Evolutionary conservation across 352 stramenopile genomes (phyloP).

Genomic region (Phytophthora vignae): DNA sequence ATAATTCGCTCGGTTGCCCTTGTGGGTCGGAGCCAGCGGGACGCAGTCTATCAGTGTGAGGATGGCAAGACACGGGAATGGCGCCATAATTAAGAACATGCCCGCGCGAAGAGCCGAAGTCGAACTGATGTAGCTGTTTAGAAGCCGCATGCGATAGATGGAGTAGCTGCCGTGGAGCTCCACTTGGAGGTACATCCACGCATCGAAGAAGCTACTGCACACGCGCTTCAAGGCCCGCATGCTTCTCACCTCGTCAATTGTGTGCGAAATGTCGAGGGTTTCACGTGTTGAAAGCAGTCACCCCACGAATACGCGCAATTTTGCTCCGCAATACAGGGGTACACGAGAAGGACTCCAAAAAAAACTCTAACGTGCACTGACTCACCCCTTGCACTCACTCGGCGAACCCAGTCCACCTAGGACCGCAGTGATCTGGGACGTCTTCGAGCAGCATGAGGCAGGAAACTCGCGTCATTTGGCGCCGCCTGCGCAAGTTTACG

Average conservation of each 20-base stretch:
- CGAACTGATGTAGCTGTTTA: slow-evolving; percentile 17
- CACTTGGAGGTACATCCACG: slow-evolving; percentile 46
- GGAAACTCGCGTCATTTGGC: slow-evolving; percentile 5
- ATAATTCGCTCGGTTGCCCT: slow-evolving; percentile 30
- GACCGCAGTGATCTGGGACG: no score
- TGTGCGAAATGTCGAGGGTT: background rate
- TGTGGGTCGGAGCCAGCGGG: slow-evolving; percentile 20
- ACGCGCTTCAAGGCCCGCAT: slow-evolving; percentile 9
- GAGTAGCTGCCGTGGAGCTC: slow-evolving; percentile 55
- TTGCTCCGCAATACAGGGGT: background rate
- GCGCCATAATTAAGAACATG: slow-evolving; percentile 16
- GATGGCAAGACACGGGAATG: slow-evolving; percentile 31
- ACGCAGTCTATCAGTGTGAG: slow-evolving; percentile 34
- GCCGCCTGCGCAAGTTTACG: slow-evolving; percentile 16
- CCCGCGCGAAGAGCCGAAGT: slow-evolving; percentile 19
- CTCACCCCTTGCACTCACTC: background rate
- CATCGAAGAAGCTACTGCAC: slow-evolving; percentile 14
- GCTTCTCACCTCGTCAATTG: background rate
- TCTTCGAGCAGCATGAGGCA: background rate
- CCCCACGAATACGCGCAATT: no score
- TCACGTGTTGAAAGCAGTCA: background rate
- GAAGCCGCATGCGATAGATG: slow-evolving; percentile 23
- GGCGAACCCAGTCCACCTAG: no score
- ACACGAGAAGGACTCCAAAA: no score
- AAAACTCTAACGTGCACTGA: background rate